These are phyloP conservation scores for Cenococcum geophilum DNA, from an alignment of 495 filamentous ascomycete species.

Conservation along the genomic window DNA sequence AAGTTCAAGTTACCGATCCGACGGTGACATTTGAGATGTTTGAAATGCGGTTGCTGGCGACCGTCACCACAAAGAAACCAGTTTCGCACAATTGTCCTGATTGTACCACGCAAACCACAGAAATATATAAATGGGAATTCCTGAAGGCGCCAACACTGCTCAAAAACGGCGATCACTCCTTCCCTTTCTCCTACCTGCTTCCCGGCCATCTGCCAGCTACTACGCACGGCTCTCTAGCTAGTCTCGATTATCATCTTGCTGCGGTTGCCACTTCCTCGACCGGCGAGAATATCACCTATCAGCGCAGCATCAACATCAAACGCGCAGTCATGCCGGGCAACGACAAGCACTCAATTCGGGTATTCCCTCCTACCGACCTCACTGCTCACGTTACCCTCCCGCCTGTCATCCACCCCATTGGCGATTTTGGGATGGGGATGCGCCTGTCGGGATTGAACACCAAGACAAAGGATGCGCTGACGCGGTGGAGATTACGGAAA, in stretches of 20 bases:
- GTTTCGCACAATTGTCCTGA: conserved; percentile 69
- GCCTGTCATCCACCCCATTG: conserved; percentile 79
- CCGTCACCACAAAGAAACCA: conserved; percentile 68
- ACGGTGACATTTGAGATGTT: conserved; percentile 62
- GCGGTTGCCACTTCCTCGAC: conserved; percentile 59
- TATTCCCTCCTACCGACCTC: conserved; percentile 94
- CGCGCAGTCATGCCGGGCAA: conserved; percentile 73
- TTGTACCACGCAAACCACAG: conserved; percentile 61
- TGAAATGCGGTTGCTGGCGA: conserved; percentile 59
- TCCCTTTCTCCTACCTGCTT: conserved; percentile 88
- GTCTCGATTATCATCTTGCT: conserved; percentile 71
- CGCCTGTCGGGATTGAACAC: conserved; percentile 68
- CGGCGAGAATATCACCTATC: conserved; percentile 59
- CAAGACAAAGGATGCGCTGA: conserved; percentile 54
- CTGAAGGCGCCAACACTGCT: conserved; percentile 61
- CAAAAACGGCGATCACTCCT: conserved; percentile 61
- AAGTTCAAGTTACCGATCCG: conserved; percentile 60
- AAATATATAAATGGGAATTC: conserved; percentile 73
- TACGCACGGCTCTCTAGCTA: conserved; percentile 63
- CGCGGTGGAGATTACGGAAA: conserved; percentile 81
- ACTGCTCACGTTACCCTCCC: conserved; percentile 74
- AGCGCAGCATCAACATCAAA: conserved; percentile 60
- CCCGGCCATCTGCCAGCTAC: conserved; percentile 81
- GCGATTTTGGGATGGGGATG: conserved; percentile 71
- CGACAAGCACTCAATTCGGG: conserved; percentile 69